These are phyloP conservation scores for Corylus avellana DNA, from an alignment of 306 rosid species.

Conservation along the genomic window DNA sequence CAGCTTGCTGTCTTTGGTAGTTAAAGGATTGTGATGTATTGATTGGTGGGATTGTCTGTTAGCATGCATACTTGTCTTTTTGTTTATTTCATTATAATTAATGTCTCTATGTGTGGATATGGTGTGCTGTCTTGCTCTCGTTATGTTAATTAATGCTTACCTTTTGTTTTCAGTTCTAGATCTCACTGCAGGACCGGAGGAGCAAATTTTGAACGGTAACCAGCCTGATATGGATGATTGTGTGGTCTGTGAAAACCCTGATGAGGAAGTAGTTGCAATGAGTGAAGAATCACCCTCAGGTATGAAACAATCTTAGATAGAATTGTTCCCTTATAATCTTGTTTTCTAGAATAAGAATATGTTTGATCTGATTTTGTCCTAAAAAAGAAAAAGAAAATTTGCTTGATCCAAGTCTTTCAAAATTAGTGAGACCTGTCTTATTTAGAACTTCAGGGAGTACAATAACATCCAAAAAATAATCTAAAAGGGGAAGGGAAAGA, in stretches of 20 bases:
- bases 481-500: background rate
- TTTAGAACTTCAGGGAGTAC: background rate
- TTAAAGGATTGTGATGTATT: background rate
- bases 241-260: conserved; percentile 62
- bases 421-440: background rate
- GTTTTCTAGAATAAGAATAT: background rate
- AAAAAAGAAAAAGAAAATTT: too few relatives aligned
- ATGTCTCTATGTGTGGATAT: background rate
- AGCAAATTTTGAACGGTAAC: conserved; percentile 65
- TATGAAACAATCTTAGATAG: conserved; percentile 26
- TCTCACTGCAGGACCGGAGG: conserved; percentile 65
- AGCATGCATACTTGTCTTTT: background rate
- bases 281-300: conserved; percentile 83
- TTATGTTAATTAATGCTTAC: conserved; percentile 13
- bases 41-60: background rate
- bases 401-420: background rate
- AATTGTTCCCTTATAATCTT: background rate
- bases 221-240: conserved; percentile 86
- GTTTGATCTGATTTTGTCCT: background rate
- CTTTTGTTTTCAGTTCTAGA: conserved; percentile 51
- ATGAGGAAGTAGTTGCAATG: conserved; percentile 83
- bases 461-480: background rate
- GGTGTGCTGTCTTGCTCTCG: conserved; percentile 3
- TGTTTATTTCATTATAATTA: background rate
- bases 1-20: background rate